Conservation (phyloP, 2,329 filamentous ascomycete genomes). For the Fusarium sp. region DNA sequence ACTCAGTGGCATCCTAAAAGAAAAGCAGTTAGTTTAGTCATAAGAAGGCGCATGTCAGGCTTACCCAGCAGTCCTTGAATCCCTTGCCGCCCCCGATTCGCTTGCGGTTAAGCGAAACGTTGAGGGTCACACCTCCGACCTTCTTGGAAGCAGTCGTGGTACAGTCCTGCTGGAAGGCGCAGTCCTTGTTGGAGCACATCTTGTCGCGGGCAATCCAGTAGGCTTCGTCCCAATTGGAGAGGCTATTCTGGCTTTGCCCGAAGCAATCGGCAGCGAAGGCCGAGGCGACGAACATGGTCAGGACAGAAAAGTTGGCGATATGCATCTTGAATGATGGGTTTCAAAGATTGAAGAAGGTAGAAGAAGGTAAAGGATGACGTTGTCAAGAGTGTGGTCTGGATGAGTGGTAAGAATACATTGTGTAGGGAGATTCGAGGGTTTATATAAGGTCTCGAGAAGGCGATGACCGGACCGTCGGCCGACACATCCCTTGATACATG, state of each 20-base stretch:
- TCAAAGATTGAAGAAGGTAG: no score
- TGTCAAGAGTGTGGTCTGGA: no score
- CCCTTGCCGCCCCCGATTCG: slow-evolving; percentile 29
- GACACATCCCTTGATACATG: no score
- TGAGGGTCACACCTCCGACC: slow-evolving; percentile 12
- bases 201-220: slow-evolving; percentile 33
- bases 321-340: slow-evolving; percentile 12
- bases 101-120: slow-evolving; percentile 26
- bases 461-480: no score
- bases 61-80: slow-evolving; percentile 37
- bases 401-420: no score
- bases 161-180: slow-evolving; percentile 29
- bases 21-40: background rate
- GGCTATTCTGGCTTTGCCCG: slow-evolving; percentile 3
- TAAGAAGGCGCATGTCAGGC: background rate
- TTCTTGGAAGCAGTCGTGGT: slow-evolving; percentile 8
- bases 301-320: slow-evolving; percentile 21
- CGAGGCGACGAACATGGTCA: slow-evolving; percentile 9
- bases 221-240: slow-evolving; percentile 12
- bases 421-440: no score
- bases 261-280: slow-evolving; percentile 27
- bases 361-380: no score
- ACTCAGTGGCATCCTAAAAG: slow-evolving; percentile 27
- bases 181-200: slow-evolving; percentile 31
- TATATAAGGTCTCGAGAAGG: no score